Percentiles rank a stretch among this genome's conserved stretches.
Evolutionary conservation across 805 yeast species (phyloP).

Genomic region (Yarrowia hollandica): DNA sequence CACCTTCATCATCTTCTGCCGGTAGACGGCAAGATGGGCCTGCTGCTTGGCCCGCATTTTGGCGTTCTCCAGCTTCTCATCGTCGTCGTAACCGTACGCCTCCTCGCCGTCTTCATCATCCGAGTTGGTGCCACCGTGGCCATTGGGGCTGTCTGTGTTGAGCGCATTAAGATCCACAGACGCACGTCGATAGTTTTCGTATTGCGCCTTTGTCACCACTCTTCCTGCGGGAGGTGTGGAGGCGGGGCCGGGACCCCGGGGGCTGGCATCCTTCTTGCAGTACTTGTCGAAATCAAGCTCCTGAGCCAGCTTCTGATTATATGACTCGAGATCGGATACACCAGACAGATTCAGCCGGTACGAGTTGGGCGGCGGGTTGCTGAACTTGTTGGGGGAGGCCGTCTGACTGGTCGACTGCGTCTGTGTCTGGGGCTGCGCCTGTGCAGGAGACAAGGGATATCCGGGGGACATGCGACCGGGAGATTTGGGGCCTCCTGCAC

Average conservation of each 20-base stretch:
- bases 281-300: constrained; percentile 26
- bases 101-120: constrained; percentile 14
- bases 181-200: constrained; percentile 25
- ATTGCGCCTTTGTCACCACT: constrained; percentile 25
- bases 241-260: background rate
- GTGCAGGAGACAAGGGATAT: background rate
- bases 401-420: background rate
- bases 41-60: constrained; percentile 43
- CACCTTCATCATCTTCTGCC: constrained; percentile 46
- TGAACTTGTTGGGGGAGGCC: constrained; percentile 2
- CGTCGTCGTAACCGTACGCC: constrained; percentile 32
- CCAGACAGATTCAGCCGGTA: constrained; percentile 9
- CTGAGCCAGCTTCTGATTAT: constrained; percentile 27
- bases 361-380: constrained; percentile 18
- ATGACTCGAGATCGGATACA: background rate
- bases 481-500: background rate
- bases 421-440: background rate
- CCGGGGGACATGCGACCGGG: background rate
- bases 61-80: constrained; percentile 33
- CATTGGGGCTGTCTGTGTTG: background rate
- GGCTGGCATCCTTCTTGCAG: constrained; percentile 25
- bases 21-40: constrained; percentile 45
- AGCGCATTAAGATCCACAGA: background rate
- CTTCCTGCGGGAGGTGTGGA: background rate
- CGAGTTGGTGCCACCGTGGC: background rate